A percentile compares a stretch with the other conserved stretches of the same genome.
Evolutionary conservation across 495 filamentous ascomycete species (phyloP).

Genomic region (Darksidea phi): DNA sequence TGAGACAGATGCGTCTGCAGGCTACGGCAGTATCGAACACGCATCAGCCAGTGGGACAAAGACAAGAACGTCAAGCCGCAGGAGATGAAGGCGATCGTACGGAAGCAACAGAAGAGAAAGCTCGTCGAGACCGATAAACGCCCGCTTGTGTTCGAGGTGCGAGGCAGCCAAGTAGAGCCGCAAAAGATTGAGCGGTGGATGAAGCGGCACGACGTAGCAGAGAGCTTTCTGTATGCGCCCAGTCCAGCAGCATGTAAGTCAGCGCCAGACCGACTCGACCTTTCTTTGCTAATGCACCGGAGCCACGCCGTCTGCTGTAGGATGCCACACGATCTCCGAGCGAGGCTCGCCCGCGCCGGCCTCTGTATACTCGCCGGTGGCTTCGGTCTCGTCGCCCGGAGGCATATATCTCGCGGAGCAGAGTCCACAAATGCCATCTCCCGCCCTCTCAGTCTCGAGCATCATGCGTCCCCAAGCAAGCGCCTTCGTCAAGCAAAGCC

Average conservation of each 20-base stretch:
- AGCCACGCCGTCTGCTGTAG: conserved; percentile 31
- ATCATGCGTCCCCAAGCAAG: conserved; percentile 21
- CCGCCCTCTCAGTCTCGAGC: conserved; percentile 31
- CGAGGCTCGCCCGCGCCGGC: conserved; percentile 20
- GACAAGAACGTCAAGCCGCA: conserved; percentile 40
- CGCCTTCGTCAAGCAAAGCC: conserved; percentile 31
- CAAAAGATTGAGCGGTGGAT: conserved; percentile 35
- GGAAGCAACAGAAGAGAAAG: conserved; percentile 34
- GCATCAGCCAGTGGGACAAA: conserved; percentile 36
- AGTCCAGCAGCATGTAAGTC: conserved; percentile 27
- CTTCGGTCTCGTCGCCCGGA: conserved; percentile 10
- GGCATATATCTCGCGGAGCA: conserved; percentile 5
- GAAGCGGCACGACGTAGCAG: conserved; percentile 25
- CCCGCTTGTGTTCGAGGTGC: conserved; percentile 19
- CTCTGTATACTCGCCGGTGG: conserved; percentile 17
- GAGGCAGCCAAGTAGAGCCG: conserved; percentile 23
- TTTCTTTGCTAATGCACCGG: conserved; percentile 8
- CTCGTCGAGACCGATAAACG: conserved; percentile 22
- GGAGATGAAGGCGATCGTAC: conserved; percentile 41
- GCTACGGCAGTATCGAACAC: conserved; percentile 36
- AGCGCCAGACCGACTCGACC: background rate
- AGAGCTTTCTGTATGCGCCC: conserved; percentile 12
- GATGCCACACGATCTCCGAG: conserved; percentile 30
- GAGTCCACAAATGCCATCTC: conserved; percentile 26
- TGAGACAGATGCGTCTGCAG: conserved; percentile 13